phyloP scores from a whole-genome alignment of 2,329 filamentous ascomycete species.

The Fusarium xylarioides region DNA sequence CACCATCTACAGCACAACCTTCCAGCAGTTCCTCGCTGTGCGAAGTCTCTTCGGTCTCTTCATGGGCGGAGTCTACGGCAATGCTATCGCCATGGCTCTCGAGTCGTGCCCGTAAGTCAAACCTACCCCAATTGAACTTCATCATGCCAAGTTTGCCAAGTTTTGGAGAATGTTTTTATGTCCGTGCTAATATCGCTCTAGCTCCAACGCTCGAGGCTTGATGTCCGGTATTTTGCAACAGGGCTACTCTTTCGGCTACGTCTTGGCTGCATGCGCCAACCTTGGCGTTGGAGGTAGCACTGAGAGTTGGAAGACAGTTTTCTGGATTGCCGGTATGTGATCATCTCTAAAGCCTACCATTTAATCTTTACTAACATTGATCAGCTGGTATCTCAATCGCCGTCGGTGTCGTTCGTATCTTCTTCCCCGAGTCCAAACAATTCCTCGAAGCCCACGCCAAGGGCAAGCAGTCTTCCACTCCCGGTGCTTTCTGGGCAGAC shows the following conservation, averaged over 20 bases:
- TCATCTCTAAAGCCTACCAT: neutral
- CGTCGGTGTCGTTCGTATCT: constrained; percentile 72
- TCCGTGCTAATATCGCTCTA: constrained; percentile 41
- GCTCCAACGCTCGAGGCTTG: constrained; percentile 74
- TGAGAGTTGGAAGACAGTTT: constrained; percentile 78
- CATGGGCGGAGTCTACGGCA: constrained; percentile 84
- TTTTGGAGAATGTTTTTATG: constrained; percentile 32
- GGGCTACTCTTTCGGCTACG: constrained; percentile 82
- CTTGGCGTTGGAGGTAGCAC: constrained; percentile 73
- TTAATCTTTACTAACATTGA: neutral
- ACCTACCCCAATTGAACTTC: neutral
- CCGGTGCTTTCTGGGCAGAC: constrained; percentile 72
- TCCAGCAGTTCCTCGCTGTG: constrained; percentile 78
- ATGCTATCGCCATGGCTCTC: constrained; percentile 80
- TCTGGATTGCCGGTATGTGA: constrained; percentile 69
- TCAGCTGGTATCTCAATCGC: constrained; percentile 70
- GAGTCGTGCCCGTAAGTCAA: constrained; percentile 72
- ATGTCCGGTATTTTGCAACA: constrained; percentile 86
- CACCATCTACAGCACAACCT: constrained; percentile 79
- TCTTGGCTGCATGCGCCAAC: constrained; percentile 79
- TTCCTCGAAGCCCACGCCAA: constrained; percentile 75
- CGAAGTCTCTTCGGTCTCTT: constrained; percentile 78
- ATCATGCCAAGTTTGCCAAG: constrained; percentile 6
- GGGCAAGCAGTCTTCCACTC: constrained; percentile 59
- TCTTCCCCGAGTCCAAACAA: constrained; percentile 78